A percentile compares a stretch with the other conserved stretches of the same genome.
Conservation (phyloP, 306 rosid species). For the Inga leiocalycina region DNA sequence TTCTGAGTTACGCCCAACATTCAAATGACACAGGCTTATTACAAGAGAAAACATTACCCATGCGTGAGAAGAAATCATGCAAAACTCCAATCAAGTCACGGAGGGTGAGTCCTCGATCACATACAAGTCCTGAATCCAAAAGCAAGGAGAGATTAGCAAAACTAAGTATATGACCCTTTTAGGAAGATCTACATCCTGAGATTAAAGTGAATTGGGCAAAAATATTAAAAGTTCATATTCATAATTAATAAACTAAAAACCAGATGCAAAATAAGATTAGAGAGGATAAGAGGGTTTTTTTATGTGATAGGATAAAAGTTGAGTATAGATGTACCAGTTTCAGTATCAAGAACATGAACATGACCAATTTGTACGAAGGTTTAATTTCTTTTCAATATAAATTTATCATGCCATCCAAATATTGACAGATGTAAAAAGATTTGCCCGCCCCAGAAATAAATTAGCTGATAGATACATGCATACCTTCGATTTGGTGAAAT, state of each 20-base stretch:
- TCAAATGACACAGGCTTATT: not conserved
- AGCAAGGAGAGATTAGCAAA: not conserved
- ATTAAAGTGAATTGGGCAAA: not conserved
- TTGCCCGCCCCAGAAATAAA: constrained; percentile 3
- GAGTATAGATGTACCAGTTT: not conserved
- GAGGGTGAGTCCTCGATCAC: constrained; percentile 88
- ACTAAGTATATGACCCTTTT: not conserved
- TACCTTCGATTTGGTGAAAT: constrained; percentile 99
- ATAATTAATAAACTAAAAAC: not conserved
- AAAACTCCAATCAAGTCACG: constrained; percentile 87
- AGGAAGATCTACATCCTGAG: not conserved
- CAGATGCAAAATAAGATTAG: not conserved
- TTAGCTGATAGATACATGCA: constrained; percentile 6
- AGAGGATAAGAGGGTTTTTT: not conserved
- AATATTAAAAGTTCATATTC: not conserved
- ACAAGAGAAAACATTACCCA: constrained; percentile 54
- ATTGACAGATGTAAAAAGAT: constrained; percentile 1
- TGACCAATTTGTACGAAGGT: constrained; percentile 3
- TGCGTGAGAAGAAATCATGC: constrained; percentile 82
- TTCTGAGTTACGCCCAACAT: not conserved
- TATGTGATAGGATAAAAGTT: not conserved
- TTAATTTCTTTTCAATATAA: not conserved
- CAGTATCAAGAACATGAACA: constrained; percentile 3
- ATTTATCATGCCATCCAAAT: not conserved
- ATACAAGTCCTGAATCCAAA: constrained; percentile 73